Base-by-base conservation (phyloP, 352 stramenopile species). In the Globisporangium cylindrosporum region DNA sequence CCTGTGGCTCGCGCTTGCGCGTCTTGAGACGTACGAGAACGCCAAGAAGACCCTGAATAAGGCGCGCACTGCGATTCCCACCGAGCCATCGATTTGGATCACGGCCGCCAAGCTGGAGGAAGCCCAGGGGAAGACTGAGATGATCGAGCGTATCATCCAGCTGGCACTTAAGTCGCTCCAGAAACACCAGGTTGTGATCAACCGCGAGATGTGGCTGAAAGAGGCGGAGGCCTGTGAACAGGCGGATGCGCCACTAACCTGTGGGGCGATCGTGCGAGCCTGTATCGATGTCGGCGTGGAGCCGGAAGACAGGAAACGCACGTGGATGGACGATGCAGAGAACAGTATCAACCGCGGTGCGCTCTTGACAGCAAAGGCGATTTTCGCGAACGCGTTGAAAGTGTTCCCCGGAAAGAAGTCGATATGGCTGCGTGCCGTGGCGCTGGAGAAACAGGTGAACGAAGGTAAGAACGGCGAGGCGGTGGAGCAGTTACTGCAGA, bases 101-200 rank as follows among this genome's bases (percentile, higher is more conserved):
- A 98, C 97, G 3, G 98, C 98, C 15, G 97, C 97, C 2, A 99
- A 99, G 74, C 81, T 99, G 18, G 98, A 99, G 79, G 98, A 99
- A 86, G 96, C 94, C 0, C 94, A 99, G 74, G 87, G 92, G 3
- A 95, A 97, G 63, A 63, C 80, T 15, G 83, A 92, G 46, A 82
- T 88, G 70, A 86, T 91, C 29, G 90, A 98, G 53, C 83, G 80
- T 9, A 94, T 96, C 46, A 86, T 96, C 62, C 82, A 93, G 66
- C 67, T 90, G 55, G 88, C 89, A 24, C 71, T 97, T 20, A 91
- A 92, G 60, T 97, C 91, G 48, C 78, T 99, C n/a, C 73, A 82
- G 53, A 92, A 91, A 34, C 83, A 97, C 64, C 78, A 97, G 53
- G 90, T 98, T 34, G 91, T 99, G 5, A 88, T 98, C 62, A 95